Evolutionary conservation across 306 rosid species (phyloP), one percentile per base, ranked within the genome.

Genomic region (Boehmeria nivea): DNA sequence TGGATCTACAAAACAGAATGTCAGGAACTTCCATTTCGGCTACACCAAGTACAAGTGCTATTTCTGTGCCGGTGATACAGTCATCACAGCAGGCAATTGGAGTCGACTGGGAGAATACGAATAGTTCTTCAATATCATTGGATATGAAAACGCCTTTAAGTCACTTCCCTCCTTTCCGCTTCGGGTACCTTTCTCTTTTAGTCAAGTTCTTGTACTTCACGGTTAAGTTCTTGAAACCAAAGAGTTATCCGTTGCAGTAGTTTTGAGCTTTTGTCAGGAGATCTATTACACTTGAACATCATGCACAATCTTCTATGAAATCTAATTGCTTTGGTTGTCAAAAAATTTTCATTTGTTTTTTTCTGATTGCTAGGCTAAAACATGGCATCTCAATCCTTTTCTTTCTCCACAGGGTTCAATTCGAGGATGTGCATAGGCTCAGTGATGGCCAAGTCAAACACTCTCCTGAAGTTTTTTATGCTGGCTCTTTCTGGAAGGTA

Each of bases 401-500:
- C 59, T 63, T 75, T 39, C 61, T 79, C 77, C 63, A 51, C 81
- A 87, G 99, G 43, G 99, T 87, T 55, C 86, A 89, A 73, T 91
- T 91, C 61, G 99, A 84, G 78, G 95, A 87, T 56, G 99, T 91
- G 81, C 95, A 87, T 65, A 82, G 99, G 79, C 99, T 91, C 56
- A 81, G 81, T 67, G 99, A 91, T 75, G 99, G 96, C 31, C 99
- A 87, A 76, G 96, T 87, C 76, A 91, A 91, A 80, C 96, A 91
- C 66, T 91, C 99, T 33, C 68, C 96, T 5, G 99, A 91, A 66
- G 79, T 82, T 51, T 91, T 80, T 67, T 91, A 91, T 69, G 99
- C 96, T 57, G 99, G 99, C 71, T 91, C 99, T 71, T 55, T 87
- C 50, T 91, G 99, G 99, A 91, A 91, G 99, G 99, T 84, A 69